phyloP scores from a whole-genome alignment of 169 alveolate genomes.

The Plasmodium chabaudi region DNA sequence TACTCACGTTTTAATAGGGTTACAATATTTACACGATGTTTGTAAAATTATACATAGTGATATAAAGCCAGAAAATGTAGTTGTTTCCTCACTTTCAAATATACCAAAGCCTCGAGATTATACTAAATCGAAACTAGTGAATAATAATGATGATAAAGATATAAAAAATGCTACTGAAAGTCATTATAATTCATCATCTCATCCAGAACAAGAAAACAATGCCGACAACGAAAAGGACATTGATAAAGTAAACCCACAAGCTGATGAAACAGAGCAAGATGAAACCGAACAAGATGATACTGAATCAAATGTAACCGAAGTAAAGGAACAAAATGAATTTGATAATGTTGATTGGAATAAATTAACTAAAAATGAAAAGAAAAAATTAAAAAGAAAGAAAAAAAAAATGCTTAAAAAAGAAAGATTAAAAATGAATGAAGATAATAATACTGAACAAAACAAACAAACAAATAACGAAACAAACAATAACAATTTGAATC shows the following conservation, averaged over 20 bases:
- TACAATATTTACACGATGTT: constrained; percentile 96
- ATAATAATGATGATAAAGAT: neutral
- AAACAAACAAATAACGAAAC: neutral
- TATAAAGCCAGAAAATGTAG: constrained; percentile 99
- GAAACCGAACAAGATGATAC: constrained; percentile 24
- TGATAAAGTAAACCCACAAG: neutral
- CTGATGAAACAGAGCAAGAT: neutral
- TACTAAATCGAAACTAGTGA: constrained; percentile 1
- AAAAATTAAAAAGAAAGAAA: constrained; percentile 43
- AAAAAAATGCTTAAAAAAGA: constrained; percentile 38
- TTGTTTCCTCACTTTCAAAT: constrained; percentile 79
- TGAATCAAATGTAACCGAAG: constrained; percentile 24
- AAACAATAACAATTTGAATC: neutral
- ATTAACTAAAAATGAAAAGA: constrained; percentile 45
- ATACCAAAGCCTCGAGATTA: constrained; percentile 41
- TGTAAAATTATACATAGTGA: constrained; percentile 99
- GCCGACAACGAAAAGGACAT: neutral
- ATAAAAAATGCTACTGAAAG: constrained; percentile 2
- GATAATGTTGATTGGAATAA: constrained; percentile 38
- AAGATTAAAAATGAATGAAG: constrained; percentile 40
- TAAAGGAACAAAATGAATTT: constrained; percentile 18
- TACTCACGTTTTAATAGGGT: constrained; percentile 96
- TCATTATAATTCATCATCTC: neutral
- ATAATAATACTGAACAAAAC: neutral
- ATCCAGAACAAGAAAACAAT: no score